phyloP scores from a whole-genome alignment of 345 rosid genomes.

The Ceriops decandra region DNA sequence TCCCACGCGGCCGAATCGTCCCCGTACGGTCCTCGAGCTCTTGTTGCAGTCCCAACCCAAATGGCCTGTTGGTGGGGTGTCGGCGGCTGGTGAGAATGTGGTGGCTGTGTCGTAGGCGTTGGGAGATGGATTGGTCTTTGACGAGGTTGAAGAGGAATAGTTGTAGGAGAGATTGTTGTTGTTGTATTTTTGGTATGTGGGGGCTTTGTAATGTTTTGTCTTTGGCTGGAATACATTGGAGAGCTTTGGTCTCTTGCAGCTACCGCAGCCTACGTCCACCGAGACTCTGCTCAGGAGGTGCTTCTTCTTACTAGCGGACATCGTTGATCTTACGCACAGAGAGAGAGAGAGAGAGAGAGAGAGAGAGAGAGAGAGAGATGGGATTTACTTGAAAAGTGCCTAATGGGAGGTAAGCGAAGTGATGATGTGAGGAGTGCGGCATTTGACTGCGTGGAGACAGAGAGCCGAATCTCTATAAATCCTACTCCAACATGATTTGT shows the following conservation, averaged over 20 bases:
- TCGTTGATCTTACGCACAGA: conserved; percentile 6
- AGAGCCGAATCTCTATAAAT: not conserved
- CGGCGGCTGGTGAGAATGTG: conserved; percentile 35
- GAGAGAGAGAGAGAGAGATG: not conserved
- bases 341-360: not conserved
- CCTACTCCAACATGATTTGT: too few relatives aligned
- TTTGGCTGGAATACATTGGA: conserved; percentile 45
- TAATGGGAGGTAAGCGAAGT: not conserved
- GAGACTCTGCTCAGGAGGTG: conserved; percentile 48
- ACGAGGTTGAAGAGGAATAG: conserved; percentile 25
- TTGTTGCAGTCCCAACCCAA: conserved; percentile 16
- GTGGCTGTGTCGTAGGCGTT: conserved; percentile 21
- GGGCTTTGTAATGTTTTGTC: conserved; percentile 29
- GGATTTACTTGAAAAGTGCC: not conserved
- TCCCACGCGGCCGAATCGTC: conserved; percentile 55
- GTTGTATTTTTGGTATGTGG: conserved; percentile 8
- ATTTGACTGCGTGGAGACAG: not conserved
- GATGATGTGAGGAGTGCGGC: not conserved
- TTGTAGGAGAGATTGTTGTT: conserved; percentile 12
- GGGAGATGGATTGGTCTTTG: conserved; percentile 9
- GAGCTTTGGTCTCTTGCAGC: conserved; percentile 60
- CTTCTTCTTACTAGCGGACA: conserved; percentile 51
- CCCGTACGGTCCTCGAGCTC: conserved; percentile 31
- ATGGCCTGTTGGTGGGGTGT: conserved; percentile 17
- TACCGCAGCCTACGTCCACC: conserved; percentile 65